These are phyloP conservation scores for Cladosporium halotolerans DNA, from an alignment of 2,329 filamentous ascomycete genomes.

Conservation along the genomic window DNA sequence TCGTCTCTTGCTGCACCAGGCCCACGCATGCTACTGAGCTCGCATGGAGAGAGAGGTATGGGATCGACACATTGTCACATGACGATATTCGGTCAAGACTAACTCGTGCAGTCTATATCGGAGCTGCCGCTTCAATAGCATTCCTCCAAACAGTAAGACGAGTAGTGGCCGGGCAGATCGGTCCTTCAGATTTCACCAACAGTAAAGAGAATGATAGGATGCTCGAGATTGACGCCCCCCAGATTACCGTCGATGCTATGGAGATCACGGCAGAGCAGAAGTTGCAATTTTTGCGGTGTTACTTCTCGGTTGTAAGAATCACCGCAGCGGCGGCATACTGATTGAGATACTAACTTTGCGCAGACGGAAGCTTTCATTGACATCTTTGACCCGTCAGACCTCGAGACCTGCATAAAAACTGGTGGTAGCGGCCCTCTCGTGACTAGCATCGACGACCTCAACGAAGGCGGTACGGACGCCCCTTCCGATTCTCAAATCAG, in stretches of 20 bases:
- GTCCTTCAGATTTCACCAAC: conserved; percentile 50
- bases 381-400: conserved; percentile 27
- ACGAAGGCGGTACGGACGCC: conserved; percentile 24
- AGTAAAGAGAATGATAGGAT: conserved; percentile 47
- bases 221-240: conserved; percentile 39
- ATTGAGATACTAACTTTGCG: conserved; percentile 28
- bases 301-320: conserved; percentile 30
- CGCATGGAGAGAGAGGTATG: conserved; percentile 47
- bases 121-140: conserved; percentile 49
- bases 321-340: conserved; percentile 11
- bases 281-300: conserved; percentile 26
- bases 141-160: conserved; percentile 51
- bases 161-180: conserved; percentile 45
- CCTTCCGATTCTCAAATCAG: conserved; percentile 29
- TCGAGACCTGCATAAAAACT: conserved; percentile 15
- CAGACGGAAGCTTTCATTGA: conserved; percentile 37
- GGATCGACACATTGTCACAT: too few relatives aligned
- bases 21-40: conserved; percentile 45
- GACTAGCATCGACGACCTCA: conserved; percentile 11
- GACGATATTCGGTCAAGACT: neutral
- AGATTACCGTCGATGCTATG: conserved; percentile 14
- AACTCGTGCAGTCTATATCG: conserved; percentile 39
- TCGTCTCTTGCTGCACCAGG: neutral
- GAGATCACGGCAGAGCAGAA: conserved; percentile 31
- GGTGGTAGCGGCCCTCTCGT: conserved; percentile 15